Percentiles rank a stretch among this genome's conserved stretches.
Evolutionary conservation across 2,329 filamentous ascomycete species (phyloP).

Genomic region (Sclerotinia nivalis): DNA sequence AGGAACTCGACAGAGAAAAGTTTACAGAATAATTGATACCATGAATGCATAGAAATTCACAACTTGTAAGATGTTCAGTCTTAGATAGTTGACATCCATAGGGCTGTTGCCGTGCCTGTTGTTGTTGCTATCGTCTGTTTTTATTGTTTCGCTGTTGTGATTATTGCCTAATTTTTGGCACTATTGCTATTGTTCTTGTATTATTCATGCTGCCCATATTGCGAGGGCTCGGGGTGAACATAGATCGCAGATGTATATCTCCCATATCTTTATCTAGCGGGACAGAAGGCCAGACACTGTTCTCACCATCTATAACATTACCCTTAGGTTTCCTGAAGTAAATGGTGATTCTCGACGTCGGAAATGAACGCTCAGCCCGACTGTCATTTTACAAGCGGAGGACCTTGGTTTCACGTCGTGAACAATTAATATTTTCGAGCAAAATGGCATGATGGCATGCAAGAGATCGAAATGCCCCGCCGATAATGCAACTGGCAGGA

Average conservation of each 20-base stretch:
- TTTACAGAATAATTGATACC: constrained; percentile 12
- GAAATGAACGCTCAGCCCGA: background rate
- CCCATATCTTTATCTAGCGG: background rate
- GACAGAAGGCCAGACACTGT: background rate
- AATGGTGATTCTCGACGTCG: background rate
- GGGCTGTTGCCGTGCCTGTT: background rate
- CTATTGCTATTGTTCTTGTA: background rate
- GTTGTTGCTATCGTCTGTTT: background rate
- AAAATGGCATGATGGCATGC: background rate
- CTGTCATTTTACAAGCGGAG: background rate
- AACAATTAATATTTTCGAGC: background rate
- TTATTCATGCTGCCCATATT: background rate
- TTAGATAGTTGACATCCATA: background rate
- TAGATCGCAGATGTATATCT: background rate
- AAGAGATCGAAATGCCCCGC: background rate
- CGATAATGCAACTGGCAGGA: background rate
- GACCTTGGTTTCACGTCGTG: background rate
- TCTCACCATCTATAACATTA: background rate
- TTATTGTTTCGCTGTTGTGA: background rate
- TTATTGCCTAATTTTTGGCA: background rate
- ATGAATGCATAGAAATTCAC: background rate
- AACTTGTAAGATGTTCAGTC: background rate
- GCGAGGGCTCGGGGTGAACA: background rate
- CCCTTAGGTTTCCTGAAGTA: background rate
- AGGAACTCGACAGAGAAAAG: background rate